Conservation (phyloP, 352 stramenopile genomes). For the Phytophthora tubulina region DNA sequence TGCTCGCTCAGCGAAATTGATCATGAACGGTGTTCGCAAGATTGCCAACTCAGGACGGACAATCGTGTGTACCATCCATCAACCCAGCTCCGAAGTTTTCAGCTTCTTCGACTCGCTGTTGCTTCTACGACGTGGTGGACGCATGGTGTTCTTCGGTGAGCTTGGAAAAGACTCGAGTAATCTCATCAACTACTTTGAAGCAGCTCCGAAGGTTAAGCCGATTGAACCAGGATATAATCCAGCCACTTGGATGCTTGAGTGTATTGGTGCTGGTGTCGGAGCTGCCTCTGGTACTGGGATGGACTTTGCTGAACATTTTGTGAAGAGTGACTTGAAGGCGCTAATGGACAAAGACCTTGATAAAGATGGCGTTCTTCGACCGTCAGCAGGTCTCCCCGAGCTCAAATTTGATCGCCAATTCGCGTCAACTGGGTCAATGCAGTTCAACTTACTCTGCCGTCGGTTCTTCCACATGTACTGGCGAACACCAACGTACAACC, state of each 20-base stretch:
- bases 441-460: conserved; percentile 58
- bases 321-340: conserved; percentile 42
- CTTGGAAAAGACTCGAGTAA: conserved; percentile 52
- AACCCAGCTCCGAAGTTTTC: conserved; percentile 91
- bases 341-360: conserved; percentile 56
- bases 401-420: conserved; percentile 57
- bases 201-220: conserved; percentile 38
- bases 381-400: conserved; percentile 41
- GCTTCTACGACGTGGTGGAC: conserved; percentile 71
- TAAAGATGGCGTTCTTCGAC: conserved; percentile 51
- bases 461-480: conserved; percentile 86
- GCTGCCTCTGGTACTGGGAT: conserved; percentile 12
- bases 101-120: conserved; percentile 89
- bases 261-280: conserved; percentile 64
- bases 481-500: conserved; percentile 84
- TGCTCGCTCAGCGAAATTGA: conserved; percentile 80
- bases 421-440: conserved; percentile 30
- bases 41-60: conserved; percentile 79
- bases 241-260: conserved; percentile 91
- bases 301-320: conserved; percentile 60
- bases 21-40: conserved; percentile 90
- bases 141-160: conserved; percentile 67
- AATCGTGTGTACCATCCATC: conserved; percentile 94
- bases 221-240: conserved; percentile 90
- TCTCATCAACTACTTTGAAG: conserved; percentile 68